phyloP scores from a whole-genome alignment of 2,329 filamentous ascomycete genomes.

The Torrubiella hemipterigena region DNA sequence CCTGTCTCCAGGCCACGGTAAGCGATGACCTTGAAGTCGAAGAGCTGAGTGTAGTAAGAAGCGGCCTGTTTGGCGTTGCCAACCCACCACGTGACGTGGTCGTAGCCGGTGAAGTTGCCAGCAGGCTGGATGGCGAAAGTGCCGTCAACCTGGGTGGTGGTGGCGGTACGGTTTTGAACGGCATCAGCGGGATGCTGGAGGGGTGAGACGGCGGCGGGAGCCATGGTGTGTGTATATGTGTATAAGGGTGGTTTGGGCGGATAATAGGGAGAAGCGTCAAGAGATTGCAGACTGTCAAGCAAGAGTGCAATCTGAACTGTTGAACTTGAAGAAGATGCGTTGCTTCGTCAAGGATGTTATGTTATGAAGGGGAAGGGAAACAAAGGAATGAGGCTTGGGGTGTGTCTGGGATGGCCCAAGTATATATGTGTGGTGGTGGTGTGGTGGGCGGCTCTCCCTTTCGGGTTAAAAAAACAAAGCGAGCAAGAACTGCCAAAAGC shows the following conservation, averaged over 20 bases:
- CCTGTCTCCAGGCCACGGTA: slow-evolving; percentile 85
- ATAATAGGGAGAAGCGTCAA: neutral
- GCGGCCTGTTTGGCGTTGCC: slow-evolving; percentile 95
- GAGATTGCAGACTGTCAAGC: too few relatives aligned
- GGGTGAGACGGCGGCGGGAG: slow-evolving; percentile 45
- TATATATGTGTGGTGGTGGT: too few relatives aligned
- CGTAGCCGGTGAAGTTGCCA: slow-evolving; percentile 66
- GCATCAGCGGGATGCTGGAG: slow-evolving; percentile 29
- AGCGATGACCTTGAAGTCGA: slow-evolving; percentile 74
- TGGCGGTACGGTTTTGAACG: slow-evolving; percentile 9
- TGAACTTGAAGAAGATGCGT: too few relatives aligned
- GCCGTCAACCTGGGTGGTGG: slow-evolving; percentile 29
- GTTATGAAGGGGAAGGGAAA: too few relatives aligned
- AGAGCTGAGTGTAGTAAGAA: slow-evolving; percentile 74
- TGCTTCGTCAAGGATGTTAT: too few relatives aligned
- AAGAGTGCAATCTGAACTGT: too few relatives aligned
- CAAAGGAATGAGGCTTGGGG: too few relatives aligned
- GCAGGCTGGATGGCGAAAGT: slow-evolving; percentile 42
- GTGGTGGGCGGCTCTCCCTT: too few relatives aligned
- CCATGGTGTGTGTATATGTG: slow-evolving; percentile 31
- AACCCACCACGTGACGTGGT: slow-evolving; percentile 92
- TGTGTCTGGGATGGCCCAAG: too few relatives aligned
- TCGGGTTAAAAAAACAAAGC: too few relatives aligned
- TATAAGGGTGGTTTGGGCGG: neutral
- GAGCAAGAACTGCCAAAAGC: too few relatives aligned